These are phyloP conservation scores for Tetraselmis chui DNA, from an alignment of 139 green algal genomes.

Conservation along the genomic window DNA sequence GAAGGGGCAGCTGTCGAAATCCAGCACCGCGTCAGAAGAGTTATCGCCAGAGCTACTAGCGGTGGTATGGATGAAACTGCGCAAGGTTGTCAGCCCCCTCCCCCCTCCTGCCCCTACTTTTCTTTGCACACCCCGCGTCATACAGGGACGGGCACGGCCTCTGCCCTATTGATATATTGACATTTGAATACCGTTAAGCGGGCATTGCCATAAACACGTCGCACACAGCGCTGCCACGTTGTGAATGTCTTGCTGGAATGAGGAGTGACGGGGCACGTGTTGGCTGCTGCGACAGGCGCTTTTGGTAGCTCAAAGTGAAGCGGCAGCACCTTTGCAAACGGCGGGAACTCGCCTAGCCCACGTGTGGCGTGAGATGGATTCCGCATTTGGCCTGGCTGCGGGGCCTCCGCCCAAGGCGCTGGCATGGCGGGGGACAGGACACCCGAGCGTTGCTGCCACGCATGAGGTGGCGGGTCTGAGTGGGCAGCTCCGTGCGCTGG, in stretches of 20 bases:
- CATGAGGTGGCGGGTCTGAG: conserved; percentile 14
- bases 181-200: too few species aligned
- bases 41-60: conserved; percentile 39
- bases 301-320: too few species aligned
- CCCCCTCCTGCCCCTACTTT: too few species aligned
- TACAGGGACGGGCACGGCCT: too few species aligned
- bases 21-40: background rate
- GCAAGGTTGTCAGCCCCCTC: conserved; percentile 34
- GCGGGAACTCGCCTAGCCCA: background rate
- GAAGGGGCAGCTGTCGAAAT: background rate
- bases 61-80: conserved; percentile 49
- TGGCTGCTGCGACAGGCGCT: too few species aligned
- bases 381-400: conserved; percentile 25
- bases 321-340: too few species aligned
- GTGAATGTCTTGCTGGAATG: too few species aligned
- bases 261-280: too few species aligned
- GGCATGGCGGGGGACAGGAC: conserved; percentile 69
- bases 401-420: conserved; percentile 45
- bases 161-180: too few species aligned
- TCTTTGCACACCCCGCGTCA: too few species aligned
- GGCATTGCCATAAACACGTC: too few species aligned
- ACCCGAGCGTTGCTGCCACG: conserved; percentile 55
- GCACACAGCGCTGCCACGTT: too few species aligned
- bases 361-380: conserved; percentile 5
- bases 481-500: background rate